Conservation (phyloP, 202 grass and related monocot genomes). For the Schoenoplectus triqueter region DNA sequence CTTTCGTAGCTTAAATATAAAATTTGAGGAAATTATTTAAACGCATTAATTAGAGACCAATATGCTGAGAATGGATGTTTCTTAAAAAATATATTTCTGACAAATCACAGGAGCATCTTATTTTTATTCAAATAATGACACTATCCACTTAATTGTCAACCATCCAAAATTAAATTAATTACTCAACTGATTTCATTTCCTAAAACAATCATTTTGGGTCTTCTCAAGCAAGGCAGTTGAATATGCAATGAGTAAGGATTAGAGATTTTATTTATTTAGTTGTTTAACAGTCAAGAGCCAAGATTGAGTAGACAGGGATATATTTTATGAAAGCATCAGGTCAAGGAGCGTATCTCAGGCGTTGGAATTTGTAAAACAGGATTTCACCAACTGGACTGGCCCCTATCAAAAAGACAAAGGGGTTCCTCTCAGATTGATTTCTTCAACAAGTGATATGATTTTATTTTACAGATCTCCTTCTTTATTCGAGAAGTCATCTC, state of each 20-base stretch:
- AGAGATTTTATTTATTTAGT: background rate
- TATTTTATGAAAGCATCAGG: background rate
- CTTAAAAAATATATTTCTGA: background rate
- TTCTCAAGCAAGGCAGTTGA: background rate
- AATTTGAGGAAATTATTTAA: background rate
- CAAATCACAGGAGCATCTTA: background rate
- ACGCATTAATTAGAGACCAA: background rate
- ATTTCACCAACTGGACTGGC: background rate
- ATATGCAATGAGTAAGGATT: background rate
- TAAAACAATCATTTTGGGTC: background rate
- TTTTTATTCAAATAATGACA: constrained; percentile 8
- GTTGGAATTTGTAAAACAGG: constrained; percentile 10
- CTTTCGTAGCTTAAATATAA: background rate
- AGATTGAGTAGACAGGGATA: background rate
- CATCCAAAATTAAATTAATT: background rate
- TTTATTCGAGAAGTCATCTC: background rate
- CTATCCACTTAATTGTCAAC: constrained; percentile 17
- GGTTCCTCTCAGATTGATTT: constrained; percentile 29
- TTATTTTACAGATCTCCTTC: background rate
- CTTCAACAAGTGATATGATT: background rate
- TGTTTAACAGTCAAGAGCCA: background rate
- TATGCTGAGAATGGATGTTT: background rate
- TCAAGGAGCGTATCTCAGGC: constrained; percentile 13
- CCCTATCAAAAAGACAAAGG: background rate
- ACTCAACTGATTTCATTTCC: background rate